Evolutionary conservation across 1,284 basidiomycete species (phyloP).

Genomic region (Tilletiaria anomala): DNA sequence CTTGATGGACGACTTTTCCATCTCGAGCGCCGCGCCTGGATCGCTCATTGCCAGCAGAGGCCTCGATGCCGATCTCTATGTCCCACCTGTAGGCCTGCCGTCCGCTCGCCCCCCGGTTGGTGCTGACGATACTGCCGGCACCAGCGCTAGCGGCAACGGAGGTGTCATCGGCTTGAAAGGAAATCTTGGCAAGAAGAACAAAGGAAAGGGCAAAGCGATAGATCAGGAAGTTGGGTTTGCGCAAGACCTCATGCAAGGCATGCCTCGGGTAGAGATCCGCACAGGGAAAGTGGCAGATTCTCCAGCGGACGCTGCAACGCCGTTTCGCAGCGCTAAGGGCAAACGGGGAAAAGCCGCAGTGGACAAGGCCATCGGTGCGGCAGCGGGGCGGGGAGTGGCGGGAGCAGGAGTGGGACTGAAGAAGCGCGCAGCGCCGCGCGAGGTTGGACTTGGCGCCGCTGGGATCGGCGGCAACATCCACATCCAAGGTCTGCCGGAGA

Average conservation of each 20-base stretch:
- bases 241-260: background rate
- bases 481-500: too few relatives aligned
- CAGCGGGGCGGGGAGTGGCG: too few relatives aligned
- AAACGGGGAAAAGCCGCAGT: too few relatives aligned
- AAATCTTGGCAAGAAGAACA: conserved; percentile 2
- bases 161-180: background rate
- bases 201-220: conserved; percentile 3
- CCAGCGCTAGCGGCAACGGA: background rate
- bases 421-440: too few relatives aligned
- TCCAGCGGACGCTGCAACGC: background rate
- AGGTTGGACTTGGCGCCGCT: too few relatives aligned
- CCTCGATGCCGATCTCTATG: background rate
- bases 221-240: background rate
- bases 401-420: too few relatives aligned
- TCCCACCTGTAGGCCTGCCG: background rate
- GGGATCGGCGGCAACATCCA: too few relatives aligned
- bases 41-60: background rate
- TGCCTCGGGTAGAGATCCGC: background rate
- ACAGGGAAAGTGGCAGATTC: background rate
- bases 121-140: conserved; percentile 1
- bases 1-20: too few relatives aligned
- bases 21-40: too few relatives aligned
- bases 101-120: background rate
- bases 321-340: too few relatives aligned
- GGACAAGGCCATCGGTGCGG: too few relatives aligned